phyloP scores from a whole-genome alignment of 2,329 filamentous ascomycete genomes.

The Beauveria sp. region DNA sequence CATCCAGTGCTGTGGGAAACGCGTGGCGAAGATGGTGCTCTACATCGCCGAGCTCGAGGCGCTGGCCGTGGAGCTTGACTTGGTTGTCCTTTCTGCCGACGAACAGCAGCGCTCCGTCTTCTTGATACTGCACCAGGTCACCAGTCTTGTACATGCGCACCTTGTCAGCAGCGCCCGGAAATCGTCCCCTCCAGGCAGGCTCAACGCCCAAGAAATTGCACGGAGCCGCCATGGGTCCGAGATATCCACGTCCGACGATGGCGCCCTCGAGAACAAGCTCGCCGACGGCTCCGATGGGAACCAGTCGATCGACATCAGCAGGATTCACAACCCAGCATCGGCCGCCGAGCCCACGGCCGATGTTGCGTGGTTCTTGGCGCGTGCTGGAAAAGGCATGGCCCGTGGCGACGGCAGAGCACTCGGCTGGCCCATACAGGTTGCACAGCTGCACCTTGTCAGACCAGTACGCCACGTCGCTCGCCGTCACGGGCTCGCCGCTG shows the following conservation, averaged over 20 bases:
- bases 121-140: conserved; percentile 19
- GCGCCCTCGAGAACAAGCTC: conserved; percentile 16
- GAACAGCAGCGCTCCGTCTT: conserved; percentile 30
- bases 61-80: conserved; percentile 47
- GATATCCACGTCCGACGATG: conserved; percentile 13
- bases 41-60: conserved; percentile 35
- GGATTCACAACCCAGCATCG: conserved; percentile 1
- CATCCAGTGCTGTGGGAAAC: neutral
- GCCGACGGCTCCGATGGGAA: conserved; percentile 12
- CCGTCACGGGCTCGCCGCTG: neutral
- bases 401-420: neutral
- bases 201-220: conserved; percentile 13
- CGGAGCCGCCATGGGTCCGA: conserved; percentile 12
- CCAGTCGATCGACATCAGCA: conserved; percentile 1
- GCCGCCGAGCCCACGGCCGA: conserved; percentile 3
- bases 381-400: neutral
- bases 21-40: conserved; percentile 11
- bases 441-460: neutral
- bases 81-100: conserved; percentile 46
- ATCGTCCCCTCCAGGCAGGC: neutral
- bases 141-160: conserved; percentile 17
- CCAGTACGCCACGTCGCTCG: neutral
- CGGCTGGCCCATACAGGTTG: neutral
- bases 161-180: neutral
- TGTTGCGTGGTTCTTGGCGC: neutral